Percentiles rank a stretch among this genome's conserved stretches.
Conservation (phyloP, 306 rosid species). For the Glycine latifolia region DNA sequence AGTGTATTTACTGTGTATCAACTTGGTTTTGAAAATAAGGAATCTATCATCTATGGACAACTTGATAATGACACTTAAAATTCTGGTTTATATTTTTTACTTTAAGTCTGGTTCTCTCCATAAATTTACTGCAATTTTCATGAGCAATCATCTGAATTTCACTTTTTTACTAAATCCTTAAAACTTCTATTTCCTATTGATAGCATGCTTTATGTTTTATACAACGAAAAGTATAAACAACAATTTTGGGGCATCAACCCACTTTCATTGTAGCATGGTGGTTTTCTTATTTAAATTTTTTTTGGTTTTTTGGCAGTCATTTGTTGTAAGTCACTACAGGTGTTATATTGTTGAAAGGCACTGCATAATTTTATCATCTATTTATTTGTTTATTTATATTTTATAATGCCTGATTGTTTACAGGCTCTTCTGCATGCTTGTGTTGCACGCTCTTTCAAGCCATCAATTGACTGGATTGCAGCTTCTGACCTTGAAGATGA, state of each 20-base stretch:
- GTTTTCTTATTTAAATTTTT: conserved; percentile 6
- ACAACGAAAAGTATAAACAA: neutral
- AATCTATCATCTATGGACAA: conserved; percentile 6
- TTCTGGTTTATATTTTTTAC: conserved; percentile 6
- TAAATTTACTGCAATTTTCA: conserved; percentile 28
- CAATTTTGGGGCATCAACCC: conserved; percentile 18
- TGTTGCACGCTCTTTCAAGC: conserved; percentile 80
- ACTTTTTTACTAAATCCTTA: conserved; percentile 11
- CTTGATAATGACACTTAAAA: conserved; percentile 8
- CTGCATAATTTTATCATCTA: conserved; percentile 22
- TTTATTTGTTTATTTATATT: conserved; percentile 27
- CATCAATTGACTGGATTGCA: conserved; percentile 97
- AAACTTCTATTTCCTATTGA: conserved; percentile 27
- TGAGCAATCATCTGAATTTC: conserved; percentile 30
- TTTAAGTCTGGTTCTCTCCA: conserved; percentile 14
- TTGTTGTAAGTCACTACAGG: conserved; percentile 7
- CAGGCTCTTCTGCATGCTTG: conserved; percentile 99
- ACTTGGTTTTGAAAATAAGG: conserved; percentile 32
- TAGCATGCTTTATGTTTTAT: conserved; percentile 32
- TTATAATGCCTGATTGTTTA: conserved; percentile 43
- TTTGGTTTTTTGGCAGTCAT: conserved; percentile 33
- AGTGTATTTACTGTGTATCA: conserved; percentile 25
- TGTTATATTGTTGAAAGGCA: conserved; percentile 17
- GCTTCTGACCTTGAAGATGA: conserved; percentile 99
- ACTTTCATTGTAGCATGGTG: conserved; percentile 33